Base-by-base conservation (phyloP, 169 alveolate genomes). In the Toxoplasma gondii region DNA sequence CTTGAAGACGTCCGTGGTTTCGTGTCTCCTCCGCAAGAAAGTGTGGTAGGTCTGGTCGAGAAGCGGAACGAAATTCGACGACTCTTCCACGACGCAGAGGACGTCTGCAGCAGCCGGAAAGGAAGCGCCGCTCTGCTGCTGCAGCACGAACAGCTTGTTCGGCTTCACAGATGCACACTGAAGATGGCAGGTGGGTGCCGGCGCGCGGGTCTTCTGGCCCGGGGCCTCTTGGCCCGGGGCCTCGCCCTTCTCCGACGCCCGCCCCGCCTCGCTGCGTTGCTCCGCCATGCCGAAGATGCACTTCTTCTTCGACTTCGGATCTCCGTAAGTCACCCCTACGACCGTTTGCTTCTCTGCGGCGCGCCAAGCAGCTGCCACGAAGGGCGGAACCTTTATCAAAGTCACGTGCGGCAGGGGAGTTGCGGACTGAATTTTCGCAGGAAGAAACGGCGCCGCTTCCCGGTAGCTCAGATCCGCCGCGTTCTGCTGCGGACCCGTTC, bases 301-400 rank as follows among this genome's bases (percentile, higher is more conserved):
- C 43, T 78, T 82, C 64, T 43, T 38, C 90, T 43, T 39, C 64
- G 67, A 41, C 90, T 82, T 16, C 22, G 53, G 53, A 22, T 82
- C 90, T 82, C 39, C 27, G 64, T 82, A 82, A 36, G 39, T 22
- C 24, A 82, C 64, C 22, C 90, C 90, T 24, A 82, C 69, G 19
- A 82, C 41, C 36, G 22, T 43, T 16, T 82, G 90, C 34, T 38
- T 38, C 90, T 82, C 69, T 34, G 90, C 54, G 12, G 53, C 64
- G 5, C 64, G 90, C 90, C 90, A 82, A 12, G 90, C 90, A 38
- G 90, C 53, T 22, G 90, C 90, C 16, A 82, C 90, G 64, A 82
- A 82, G 22, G 90, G 90, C n/a, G 90, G 90, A 36, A 82, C 90
- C 64, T 82, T 82, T 64, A 82, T 82, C 5, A 82, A 67, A 4